Base-by-base conservation (phyloP, 2,329 filamentous ascomycete species). In the Paecilomyces sp. region DNA sequence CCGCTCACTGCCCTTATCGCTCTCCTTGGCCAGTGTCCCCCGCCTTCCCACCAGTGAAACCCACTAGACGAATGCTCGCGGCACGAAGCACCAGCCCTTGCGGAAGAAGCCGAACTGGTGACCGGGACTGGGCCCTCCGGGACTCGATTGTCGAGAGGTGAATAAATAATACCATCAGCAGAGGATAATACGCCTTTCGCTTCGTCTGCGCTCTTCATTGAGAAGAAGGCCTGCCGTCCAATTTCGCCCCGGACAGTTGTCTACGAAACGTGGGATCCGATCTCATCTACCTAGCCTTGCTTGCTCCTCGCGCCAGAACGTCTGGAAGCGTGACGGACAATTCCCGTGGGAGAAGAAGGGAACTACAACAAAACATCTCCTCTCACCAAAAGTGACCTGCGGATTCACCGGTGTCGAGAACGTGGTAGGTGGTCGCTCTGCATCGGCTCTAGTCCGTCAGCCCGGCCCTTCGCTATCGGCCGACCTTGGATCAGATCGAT, bases 391-490 rank as follows among this genome's bases (percentile, higher is more conserved):
- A 9, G 6, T 18, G 41, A 47, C 41, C 41, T 22, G 41, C 41
- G 41, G 41, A 18, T 47, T 18, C n/a, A 22, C 9, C n/a, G n/a
- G 41, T 47, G 31, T 47, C 6, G 41, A 47, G 41, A n/a, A 47
- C n/a, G 6, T 18, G 41, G 41, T 47, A 47, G n/a, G 41, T 58
- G 56, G 58, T 64, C 62, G 58, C 59, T 60, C 60, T 51, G 31
- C 53, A 41, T 52, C 54, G 34, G 67, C 54, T 59, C 61, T 60
- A 58, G 57, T 57, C 60, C 51, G 61, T 52, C 59, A 60, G 59
- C 59, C 60, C 28, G 51, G 64, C 60, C 53, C 61, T 63, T 61
- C 60, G 60, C 62, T 60, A 65, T 65, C 65, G 59, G 58, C 61
- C 63, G 56, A 57, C 59, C 64, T 57, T 66, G 65, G 66, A 58